A percentile compares a stretch with the other conserved stretches of the same genome.
Evolutionary conservation across 495 filamentous ascomycete species (phyloP).

Genomic region (Trichoderma virens): DNA sequence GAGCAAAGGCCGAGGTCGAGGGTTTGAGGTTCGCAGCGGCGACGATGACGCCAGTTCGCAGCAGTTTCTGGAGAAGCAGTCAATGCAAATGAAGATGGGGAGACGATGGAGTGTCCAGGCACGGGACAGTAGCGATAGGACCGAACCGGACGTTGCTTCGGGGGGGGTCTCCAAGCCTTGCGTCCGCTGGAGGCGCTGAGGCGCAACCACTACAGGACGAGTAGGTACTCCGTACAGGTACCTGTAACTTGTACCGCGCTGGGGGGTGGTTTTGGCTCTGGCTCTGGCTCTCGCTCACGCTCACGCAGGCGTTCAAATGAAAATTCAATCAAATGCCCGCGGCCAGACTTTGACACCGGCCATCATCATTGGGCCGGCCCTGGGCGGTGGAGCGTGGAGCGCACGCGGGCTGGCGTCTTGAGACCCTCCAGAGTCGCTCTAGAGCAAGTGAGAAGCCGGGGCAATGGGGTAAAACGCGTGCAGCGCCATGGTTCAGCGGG

Average conservation of each 20-base stretch:
- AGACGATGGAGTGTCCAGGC: not conserved
- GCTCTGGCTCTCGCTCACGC: not conserved
- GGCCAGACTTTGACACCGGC: not conserved
- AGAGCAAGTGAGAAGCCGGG: not conserved
- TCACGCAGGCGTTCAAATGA: not conserved
- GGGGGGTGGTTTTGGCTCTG: not conserved
- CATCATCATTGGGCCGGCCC: not conserved
- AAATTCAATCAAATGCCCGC: not conserved
- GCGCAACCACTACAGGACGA: no score
- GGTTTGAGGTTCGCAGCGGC: not conserved
- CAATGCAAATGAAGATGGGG: not conserved
- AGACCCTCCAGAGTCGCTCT: not conserved
- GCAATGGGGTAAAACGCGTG: not conserved
- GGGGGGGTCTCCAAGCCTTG: not conserved
- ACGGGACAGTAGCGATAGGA: conserved; percentile 3
- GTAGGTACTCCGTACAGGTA: no score
- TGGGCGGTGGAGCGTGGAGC: not conserved
- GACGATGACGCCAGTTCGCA: not conserved
- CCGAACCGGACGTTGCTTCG: not conserved
- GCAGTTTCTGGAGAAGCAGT: not conserved
- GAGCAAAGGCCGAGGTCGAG: not conserved
- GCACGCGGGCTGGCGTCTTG: not conserved
- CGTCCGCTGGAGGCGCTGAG: not conserved
- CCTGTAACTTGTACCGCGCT: no score
- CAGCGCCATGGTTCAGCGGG: not conserved